Base-by-base conservation (phyloP, 192 early-diverging fungal species). In the Lobosporangium transversale region DNA sequence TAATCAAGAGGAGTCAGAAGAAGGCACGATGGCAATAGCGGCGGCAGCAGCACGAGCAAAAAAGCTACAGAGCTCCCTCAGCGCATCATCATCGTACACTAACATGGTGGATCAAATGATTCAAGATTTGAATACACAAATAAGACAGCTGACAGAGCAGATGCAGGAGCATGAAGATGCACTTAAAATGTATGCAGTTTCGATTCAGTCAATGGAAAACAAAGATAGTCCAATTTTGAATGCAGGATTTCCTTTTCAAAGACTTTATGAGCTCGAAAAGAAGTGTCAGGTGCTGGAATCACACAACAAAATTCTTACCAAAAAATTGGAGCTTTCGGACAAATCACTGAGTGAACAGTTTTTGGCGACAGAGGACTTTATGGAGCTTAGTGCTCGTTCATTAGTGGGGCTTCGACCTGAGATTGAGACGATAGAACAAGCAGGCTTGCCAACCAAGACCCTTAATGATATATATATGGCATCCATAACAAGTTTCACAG, bases 181-280 rank as follows among this genome's bases (percentile, higher is more conserved):
- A 5, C 55, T 74, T 2, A 74, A 74, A 20, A 26, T 75, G 35
- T 59, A 66, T 27, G 63, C 71, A 52, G 58, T 75, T 12, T 66
- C 71, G 17, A 75, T 75, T 24, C 61, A 74, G 18, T 48, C 62
- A 5, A 32, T 74, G 49, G 71, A 66, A 30, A 27, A 33, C 37
- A 53, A 61, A 12, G 52, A 37, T 23, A 47, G 50, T 36, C 51
- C 50, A 20, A 37, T 60, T 55, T 33, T 54, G 40, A 33, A 36
- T 14, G 12, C 71, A 1, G 58, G 71, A 18, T 75, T 66, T 40
- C 63, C 71, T 4, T 74, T 50, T 24, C 37, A 59, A n/a, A 33
- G 70, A 37, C 32, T 74, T 23, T 74, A 74, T 43, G 70, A 74
- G 37, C 29, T 74, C 18, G 70, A 74, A 56, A 74, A 74, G 54